A percentile compares a stretch with the other conserved stretches of the same genome.
Conservation (phyloP, 1,139 yeast species). For the Taphrina deformans region DNA sequence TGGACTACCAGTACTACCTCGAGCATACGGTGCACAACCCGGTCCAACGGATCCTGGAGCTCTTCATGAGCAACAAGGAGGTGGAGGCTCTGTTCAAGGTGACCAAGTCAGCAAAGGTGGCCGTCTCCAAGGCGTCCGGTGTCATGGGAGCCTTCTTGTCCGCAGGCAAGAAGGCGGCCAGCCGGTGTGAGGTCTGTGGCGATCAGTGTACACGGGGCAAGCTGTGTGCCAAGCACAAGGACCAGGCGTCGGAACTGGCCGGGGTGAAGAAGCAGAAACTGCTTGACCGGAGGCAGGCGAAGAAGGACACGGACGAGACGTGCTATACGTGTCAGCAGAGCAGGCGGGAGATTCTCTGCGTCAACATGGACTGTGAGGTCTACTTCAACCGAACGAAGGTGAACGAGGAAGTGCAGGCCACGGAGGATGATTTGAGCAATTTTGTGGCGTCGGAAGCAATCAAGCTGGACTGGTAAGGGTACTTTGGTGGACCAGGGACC, state of each 20-base stretch:
- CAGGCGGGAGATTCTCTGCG: constrained; percentile 11
- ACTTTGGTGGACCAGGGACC: no score
- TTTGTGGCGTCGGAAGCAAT: constrained; percentile 15
- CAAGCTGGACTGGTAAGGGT: constrained; percentile 23
- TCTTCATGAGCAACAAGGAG: constrained; percentile 28
- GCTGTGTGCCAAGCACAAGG: constrained; percentile 16
- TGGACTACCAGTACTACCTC: constrained; percentile 29
- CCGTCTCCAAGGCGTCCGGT: constrained; percentile 26
- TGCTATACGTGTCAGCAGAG: constrained; percentile 27
- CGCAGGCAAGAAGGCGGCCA: constrained; percentile 27
- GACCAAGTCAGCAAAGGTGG: constrained; percentile 20
- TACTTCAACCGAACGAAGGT: constrained; percentile 22
- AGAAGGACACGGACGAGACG: constrained; percentile 1
- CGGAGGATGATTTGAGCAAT: not conserved
- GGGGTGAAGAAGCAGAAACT: constrained; percentile 7
- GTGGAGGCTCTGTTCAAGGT: constrained; percentile 17
- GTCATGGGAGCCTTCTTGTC: constrained; percentile 32
- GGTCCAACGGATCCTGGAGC: constrained; percentile 18
- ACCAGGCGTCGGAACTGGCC: not conserved
- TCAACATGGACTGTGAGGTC: constrained; percentile 25
- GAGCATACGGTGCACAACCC: constrained; percentile 32
- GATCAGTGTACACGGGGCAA: constrained; percentile 17
- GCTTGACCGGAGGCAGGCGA: not conserved
- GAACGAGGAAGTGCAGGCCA: constrained; percentile 5
- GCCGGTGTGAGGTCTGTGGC: constrained; percentile 29